phyloP scores from a whole-genome alignment of 73 alveolate species.

The Paraurostyla sp. region DNA sequence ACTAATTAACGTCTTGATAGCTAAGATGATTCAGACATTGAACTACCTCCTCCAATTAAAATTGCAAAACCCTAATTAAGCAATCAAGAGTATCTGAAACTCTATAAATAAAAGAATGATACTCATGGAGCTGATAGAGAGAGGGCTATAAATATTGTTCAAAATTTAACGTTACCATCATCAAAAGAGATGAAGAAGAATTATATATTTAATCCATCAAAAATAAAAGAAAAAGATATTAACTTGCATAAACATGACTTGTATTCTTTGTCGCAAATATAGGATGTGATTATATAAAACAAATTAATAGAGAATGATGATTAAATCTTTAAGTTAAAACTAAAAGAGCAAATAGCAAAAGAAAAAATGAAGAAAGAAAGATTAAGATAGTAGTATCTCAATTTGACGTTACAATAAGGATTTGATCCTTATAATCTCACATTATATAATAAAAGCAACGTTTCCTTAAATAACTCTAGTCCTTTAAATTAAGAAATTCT shows the following conservation, averaged over 20 bases:
- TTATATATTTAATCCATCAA: neutral
- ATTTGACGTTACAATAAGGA: too few relatives aligned
- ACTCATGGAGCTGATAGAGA: neutral
- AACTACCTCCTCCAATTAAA: neutral
- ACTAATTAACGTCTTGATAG: too few relatives aligned
- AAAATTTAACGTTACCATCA: neutral
- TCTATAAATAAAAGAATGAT: neutral
- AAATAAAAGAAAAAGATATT: neutral
- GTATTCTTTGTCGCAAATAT: neutral
- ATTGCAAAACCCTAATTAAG: neutral
- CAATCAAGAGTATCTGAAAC: neutral
- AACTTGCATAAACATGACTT: neutral
- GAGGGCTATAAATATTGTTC: neutral
- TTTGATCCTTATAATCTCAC: too few relatives aligned
- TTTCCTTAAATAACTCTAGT: too few relatives aligned
- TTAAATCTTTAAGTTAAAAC: neutral
- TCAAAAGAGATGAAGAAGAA: neutral
- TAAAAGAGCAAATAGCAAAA: neutral
- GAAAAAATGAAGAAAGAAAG: too few relatives aligned
- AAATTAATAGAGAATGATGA: neutral
- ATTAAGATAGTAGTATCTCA: too few relatives aligned
- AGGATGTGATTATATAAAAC: neutral
- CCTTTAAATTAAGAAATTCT: too few relatives aligned
- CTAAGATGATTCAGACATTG: neutral
- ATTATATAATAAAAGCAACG: too few relatives aligned